Percentiles rank a stretch among this genome's conserved stretches.
phyloP scores from a whole-genome alignment of 768 basidiomycete genomes.

The Trametes punicea region DNA sequence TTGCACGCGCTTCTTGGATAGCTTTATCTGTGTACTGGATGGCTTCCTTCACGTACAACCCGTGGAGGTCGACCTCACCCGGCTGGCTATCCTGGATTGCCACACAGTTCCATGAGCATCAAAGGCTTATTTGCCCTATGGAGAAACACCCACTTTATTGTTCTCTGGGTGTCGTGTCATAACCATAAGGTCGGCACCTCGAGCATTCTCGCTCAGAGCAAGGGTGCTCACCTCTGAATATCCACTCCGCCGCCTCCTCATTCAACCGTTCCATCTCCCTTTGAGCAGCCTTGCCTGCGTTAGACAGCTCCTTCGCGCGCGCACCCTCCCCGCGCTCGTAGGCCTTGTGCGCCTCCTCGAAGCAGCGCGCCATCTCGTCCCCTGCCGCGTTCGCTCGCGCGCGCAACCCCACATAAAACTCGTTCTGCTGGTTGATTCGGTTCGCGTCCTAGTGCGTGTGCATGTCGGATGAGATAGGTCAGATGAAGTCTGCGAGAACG shows the following conservation, averaged over 20 bases:
- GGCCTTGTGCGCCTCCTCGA: slow-evolving; percentile 71
- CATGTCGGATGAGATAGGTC: no score
- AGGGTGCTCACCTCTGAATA: slow-evolving; percentile 58
- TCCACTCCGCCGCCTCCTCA: slow-evolving; percentile 81
- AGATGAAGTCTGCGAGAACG: no score
- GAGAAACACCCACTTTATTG: slow-evolving; percentile 51
- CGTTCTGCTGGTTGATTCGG: slow-evolving; percentile 64
- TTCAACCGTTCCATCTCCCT: slow-evolving; percentile 76
- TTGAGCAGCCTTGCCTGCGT: slow-evolving; percentile 78
- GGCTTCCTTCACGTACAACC: slow-evolving; percentile 91
- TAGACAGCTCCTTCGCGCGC: slow-evolving; percentile 75
- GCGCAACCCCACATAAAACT: slow-evolving; percentile 67
- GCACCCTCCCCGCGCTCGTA: slow-evolving; percentile 73
- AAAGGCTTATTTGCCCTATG: neutral
- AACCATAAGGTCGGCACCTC: no score
- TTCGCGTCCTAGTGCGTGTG: slow-evolving; percentile 48
- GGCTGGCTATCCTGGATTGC: slow-evolving; percentile 52
- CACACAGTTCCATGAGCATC: neutral
- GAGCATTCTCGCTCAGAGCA: slow-evolving; percentile 3
- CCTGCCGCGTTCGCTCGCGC: slow-evolving; percentile 76
- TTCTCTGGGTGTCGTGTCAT: slow-evolving; percentile 51
- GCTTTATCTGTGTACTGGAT: slow-evolving; percentile 69
- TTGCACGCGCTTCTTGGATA: slow-evolving; percentile 59
- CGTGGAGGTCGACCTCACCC: slow-evolving; percentile 87
- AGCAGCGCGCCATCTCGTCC: slow-evolving; percentile 69